Evolutionary conservation across 2,329 filamentous ascomycete species (phyloP).

Genomic region (Hymenoscyphus linearis): DNA sequence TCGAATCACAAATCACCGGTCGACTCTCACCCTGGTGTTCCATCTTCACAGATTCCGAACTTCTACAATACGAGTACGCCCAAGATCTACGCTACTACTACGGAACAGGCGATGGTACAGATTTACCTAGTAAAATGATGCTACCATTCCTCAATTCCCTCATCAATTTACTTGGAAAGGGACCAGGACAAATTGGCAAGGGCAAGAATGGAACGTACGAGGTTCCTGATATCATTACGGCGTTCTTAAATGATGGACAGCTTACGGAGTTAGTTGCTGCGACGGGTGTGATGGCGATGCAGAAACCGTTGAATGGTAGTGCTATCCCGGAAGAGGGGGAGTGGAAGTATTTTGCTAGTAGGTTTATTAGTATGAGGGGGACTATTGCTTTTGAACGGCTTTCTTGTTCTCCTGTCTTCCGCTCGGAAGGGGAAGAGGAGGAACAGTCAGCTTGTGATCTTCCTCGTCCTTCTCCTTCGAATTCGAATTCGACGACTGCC

Average conservation of each 20-base stretch:
- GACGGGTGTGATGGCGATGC: constrained; percentile 52
- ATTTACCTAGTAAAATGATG: constrained; percentile 53
- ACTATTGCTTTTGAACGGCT: constrained; percentile 61
- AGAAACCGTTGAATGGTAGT: constrained; percentile 39
- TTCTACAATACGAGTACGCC: constrained; percentile 59
- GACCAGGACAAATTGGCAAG: constrained; percentile 45
- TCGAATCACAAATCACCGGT: constrained; percentile 63
- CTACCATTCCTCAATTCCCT: constrained; percentile 53
- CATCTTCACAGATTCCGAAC: constrained; percentile 56
- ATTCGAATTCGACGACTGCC: not conserved
- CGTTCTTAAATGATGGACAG: constrained; percentile 63
- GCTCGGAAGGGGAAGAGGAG: too few species aligned
- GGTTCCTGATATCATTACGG: constrained; percentile 52
- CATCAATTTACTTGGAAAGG: constrained; percentile 46
- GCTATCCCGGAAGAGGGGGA: constrained; percentile 37
- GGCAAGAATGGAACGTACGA: constrained; percentile 42
- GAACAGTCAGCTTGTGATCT: not conserved
- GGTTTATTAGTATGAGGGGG: constrained; percentile 58
- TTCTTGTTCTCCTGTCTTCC: constrained; percentile 41
- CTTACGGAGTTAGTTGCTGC: constrained; percentile 55
- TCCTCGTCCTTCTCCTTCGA: not conserved
- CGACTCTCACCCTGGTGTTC: constrained; percentile 56
- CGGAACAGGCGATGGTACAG: constrained; percentile 52
- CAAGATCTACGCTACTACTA: constrained; percentile 68
- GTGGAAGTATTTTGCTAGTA: constrained; percentile 49